Base-by-base conservation (phyloP, 768 basidiomycete genomes). In the Naganishia antarctica region DNA sequence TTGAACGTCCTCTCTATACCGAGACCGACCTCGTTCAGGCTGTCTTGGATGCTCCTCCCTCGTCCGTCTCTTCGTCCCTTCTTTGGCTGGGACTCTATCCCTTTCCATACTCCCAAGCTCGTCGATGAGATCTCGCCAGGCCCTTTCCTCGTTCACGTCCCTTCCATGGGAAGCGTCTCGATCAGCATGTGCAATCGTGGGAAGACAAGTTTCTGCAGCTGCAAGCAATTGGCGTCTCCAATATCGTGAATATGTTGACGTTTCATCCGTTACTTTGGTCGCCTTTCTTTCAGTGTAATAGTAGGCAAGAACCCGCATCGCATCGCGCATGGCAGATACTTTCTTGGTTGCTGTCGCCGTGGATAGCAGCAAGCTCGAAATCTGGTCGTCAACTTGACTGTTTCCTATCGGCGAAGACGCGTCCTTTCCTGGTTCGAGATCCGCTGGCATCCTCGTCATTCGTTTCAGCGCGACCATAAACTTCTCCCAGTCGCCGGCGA, bases 401-500 rank as follows among this genome's bases (percentile, higher is more conserved):
- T 26, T 31, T 8, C 48, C 49, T 7, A 41, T 28, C 16, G 26
- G 15, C 9, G 50, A 25, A 9, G 51, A 16, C n/a, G n/a, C 16
- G 4, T 18, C 50, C 29, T 63, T 41, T 28, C 41, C 45, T 16
- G 63, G 28, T 29, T 61, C 64, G n/a, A 68, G 37, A 15, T 63
- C 62, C 15, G 37, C 23, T 12, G 63, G 63, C 23, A 71, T 29
- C 37, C 68, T 66, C 13, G 66, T 69, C 66, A 72, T 71, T 23
- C 66, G 45, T 25, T 66, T 32, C 28, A 69, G 65, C 11, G 73
- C 43, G 11, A 28, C 40, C 34, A 71, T 13, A 28, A 69, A 71
- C 9, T 63, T 43, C 4, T 66, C 48, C 65, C 68, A 72, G 50
- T 76, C 72, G 13, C 62, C 59, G n/a, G 69, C 68, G 69, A 71